A percentile compares a stretch with the other conserved stretches of the same genome.
Conservation (phyloP, 768 basidiomycete species). For the Suillus subluteus region DNA sequence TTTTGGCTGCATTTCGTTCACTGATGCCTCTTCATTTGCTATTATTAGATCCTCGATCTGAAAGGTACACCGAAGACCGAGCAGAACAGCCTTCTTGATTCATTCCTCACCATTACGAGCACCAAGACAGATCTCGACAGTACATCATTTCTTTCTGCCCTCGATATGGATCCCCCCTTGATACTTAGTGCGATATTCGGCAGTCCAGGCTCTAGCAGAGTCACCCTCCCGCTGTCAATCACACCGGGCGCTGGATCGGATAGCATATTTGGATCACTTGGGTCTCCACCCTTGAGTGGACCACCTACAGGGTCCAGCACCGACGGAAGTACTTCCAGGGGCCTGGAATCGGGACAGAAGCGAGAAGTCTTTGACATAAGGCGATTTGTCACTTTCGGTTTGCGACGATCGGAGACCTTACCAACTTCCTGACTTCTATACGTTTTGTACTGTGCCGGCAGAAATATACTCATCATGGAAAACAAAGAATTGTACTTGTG, state of each 20-base stretch:
- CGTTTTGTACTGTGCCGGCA: not conserved
- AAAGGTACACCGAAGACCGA: slow-evolving; percentile 88
- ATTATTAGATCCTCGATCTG: slow-evolving; percentile 81
- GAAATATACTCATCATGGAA: slow-evolving; percentile 5
- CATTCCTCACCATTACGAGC: slow-evolving; percentile 91
- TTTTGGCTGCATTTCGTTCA: slow-evolving; percentile 18
- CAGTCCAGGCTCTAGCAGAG: slow-evolving; percentile 68
- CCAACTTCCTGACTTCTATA: not conserved
- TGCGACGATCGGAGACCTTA: slow-evolving; percentile 50
- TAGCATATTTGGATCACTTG: slow-evolving; percentile 59
- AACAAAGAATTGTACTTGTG: not conserved
- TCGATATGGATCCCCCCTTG: slow-evolving; percentile 92
- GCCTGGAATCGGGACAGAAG: slow-evolving; percentile 50
- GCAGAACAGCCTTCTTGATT: slow-evolving; percentile 89
- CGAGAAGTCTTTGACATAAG: slow-evolving; percentile 87
- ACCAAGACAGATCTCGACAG: slow-evolving; percentile 86
- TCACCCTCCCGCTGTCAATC: slow-evolving; percentile 51
- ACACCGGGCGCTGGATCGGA: slow-evolving; percentile 44
- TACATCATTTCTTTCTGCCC: slow-evolving; percentile 88
- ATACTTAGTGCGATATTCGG: slow-evolving; percentile 54
- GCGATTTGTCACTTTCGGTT: slow-evolving; percentile 87
- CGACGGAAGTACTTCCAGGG: slow-evolving; percentile 39
- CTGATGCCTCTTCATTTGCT: not conserved
- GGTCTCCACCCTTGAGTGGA: slow-evolving; percentile 65
- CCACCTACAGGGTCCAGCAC: slow-evolving; percentile 64